Evolutionary conservation across 2,329 filamentous ascomycete genomes (phyloP), one percentile per base, ranked within the genome.

Genomic region (Sphaerulina vaccinii): DNA sequence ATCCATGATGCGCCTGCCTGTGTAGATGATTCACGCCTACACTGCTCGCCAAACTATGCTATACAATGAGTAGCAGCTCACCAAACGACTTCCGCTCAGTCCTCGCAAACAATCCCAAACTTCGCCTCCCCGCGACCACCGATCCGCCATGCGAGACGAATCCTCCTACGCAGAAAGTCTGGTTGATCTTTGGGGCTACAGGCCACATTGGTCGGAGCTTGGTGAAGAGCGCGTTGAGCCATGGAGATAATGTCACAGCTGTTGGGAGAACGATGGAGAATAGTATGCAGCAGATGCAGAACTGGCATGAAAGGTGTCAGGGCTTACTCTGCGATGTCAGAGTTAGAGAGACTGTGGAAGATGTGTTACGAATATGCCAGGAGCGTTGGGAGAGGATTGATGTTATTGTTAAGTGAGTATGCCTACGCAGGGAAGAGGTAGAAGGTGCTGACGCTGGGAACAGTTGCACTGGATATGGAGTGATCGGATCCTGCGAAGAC

Each of bases 181-280:
- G 92, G 92, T 83, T 97, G 67, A 89, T 97, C 49, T 99, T 96
- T 71, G 93, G 93, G 42, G 91, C 90, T 42, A 96, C 91, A n/a
- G 93, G 93, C 50, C 93, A 99, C 65, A 95, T 97, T 79, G 93
- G 93, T 53, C 86, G 90, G 46, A 95, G 88, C 6, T 82, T 97
- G 16, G 88, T 92, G 54, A 92, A 93, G 65, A 84, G 82, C 49
- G 90, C 88, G 13, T 79, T 97, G 18, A 78, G 82, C 13, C 87
- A 90, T 62, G 86, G 87, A 61, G 93, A 99, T 68, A 79, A 85
- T 44, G 92, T 96, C 51, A 85, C 86, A 2, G 90, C 90, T 5
- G 91, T 96, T 8, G 93, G 93, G 7, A 85, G 89, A 57, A 85
- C 85, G 11, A 84, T 87, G 63, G 88, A 95, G 72, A 88, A 88